phyloP scores from a whole-genome alignment of 768 basidiomycete genomes.

The Xerocomellus chrysenteron region DNA sequence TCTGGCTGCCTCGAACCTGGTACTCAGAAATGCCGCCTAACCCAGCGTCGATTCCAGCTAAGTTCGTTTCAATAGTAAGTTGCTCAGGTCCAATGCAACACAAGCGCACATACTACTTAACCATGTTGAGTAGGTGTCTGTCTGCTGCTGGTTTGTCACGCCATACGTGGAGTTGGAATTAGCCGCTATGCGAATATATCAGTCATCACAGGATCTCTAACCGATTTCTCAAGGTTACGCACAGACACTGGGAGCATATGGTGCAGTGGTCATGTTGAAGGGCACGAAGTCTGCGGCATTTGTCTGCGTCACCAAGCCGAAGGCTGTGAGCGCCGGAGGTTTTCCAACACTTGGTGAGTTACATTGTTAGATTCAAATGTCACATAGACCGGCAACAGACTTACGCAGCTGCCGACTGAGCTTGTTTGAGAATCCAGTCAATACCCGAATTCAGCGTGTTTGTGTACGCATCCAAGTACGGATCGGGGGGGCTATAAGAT shows the following conservation, averaged over 20 bases:
- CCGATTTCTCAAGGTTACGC: slow-evolving; percentile 8
- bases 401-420: slow-evolving; percentile 44
- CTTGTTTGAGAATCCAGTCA: slow-evolving; percentile 56
- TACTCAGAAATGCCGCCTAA: slow-evolving; percentile 28
- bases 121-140: slow-evolving; percentile 56
- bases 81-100: neutral
- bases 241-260: slow-evolving; percentile 39
- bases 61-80: slow-evolving; percentile 7
- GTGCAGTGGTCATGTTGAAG: slow-evolving; percentile 51
- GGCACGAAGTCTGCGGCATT: slow-evolving; percentile 58
- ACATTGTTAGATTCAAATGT: slow-evolving; percentile 4
- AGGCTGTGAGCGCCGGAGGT: slow-evolving; percentile 51
- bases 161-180: slow-evolving; percentile 40
- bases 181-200: slow-evolving; percentile 13
- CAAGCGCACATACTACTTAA: slow-evolving; percentile 39
- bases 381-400: slow-evolving; percentile 9
- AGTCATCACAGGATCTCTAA: neutral
- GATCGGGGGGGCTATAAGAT: slow-evolving; percentile 48
- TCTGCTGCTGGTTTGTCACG: slow-evolving; percentile 52
- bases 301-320: slow-evolving; percentile 61
- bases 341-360: slow-evolving; percentile 46
- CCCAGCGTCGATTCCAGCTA: slow-evolving; percentile 43
- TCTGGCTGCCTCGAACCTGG: slow-evolving; percentile 24
- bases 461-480: slow-evolving; percentile 49
- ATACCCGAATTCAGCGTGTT: slow-evolving; percentile 50